These are phyloP conservation scores for Bauhinia variegata DNA, from an alignment of 306 rosid genomes.

Conservation along the genomic window DNA sequence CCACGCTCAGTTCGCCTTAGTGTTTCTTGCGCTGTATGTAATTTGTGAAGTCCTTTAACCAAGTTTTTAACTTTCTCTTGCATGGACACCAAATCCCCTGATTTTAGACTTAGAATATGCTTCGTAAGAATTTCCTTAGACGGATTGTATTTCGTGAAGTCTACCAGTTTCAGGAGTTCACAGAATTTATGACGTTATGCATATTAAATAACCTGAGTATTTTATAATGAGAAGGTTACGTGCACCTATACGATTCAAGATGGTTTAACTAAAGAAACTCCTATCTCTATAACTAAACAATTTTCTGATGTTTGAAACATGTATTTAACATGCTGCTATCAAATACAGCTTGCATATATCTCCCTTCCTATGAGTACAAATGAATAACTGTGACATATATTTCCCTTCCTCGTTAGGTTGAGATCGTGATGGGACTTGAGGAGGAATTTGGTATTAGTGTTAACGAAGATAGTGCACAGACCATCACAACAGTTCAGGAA, in stretches of 20 bases:
- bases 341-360: constrained; percentile 4
- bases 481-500: constrained; percentile 75
- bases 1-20: constrained; percentile 42
- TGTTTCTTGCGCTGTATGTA: constrained; percentile 70
- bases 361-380: not conserved
- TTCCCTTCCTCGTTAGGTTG: constrained; percentile 51
- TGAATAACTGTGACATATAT: not conserved
- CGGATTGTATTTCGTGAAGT: not conserved
- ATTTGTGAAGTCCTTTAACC: constrained; percentile 10
- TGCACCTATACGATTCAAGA: not conserved
- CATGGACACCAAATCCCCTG: not conserved
- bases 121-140: constrained; percentile 10
- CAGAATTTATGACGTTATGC: constrained; percentile 4
- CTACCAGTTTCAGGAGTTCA: not conserved
- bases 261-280: constrained; percentile 11
- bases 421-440: constrained; percentile 89
- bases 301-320: constrained; percentile 1
- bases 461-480: constrained; percentile 78
- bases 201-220: not conserved
- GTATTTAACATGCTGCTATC: not conserved
- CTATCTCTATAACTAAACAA: not conserved
- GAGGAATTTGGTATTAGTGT: constrained; percentile 79
- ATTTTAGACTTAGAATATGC: constrained; percentile 3
- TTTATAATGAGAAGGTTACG: not conserved
- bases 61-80: constrained; percentile 13